Conservation (phyloP, 176 grass and related monocot genomes). For the sorghum (Sorghum bicolor) region DNA sequence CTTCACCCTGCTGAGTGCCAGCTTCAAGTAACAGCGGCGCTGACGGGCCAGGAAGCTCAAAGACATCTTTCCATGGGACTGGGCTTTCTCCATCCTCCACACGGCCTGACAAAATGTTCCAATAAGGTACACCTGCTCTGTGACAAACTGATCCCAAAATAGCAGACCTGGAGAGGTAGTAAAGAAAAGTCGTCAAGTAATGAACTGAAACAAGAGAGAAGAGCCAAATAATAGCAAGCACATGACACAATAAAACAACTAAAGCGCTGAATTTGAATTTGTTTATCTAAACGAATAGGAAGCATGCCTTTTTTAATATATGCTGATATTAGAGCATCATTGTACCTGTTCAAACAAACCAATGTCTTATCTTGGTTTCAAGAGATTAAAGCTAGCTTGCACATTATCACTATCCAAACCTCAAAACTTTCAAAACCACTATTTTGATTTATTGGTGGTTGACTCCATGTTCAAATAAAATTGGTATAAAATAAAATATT, state of each 20-base stretch:
- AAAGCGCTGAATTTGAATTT: not conserved
- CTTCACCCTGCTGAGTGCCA: not conserved
- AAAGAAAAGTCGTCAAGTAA: not conserved
- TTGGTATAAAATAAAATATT: not conserved
- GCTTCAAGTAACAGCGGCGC: not conserved
- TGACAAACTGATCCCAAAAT: not conserved
- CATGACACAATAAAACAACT: not conserved
- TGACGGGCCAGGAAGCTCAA: not conserved
- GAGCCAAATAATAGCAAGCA: not conserved
- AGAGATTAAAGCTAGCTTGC: no score
- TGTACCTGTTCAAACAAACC: no score
- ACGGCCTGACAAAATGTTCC: not conserved
- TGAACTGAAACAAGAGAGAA: not conserved
- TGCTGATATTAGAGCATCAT: no score
- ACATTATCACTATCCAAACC: no score
- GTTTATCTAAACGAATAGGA: no score
- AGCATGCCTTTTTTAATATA: no score
- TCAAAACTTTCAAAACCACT: no score
- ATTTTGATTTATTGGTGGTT: no score
- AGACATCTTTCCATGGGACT: not conserved
- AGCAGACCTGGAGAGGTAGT: not conserved
- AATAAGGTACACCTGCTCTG: not conserved
- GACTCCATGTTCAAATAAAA: no score
- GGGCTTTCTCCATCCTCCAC: not conserved
- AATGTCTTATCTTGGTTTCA: no score